phyloP scores from a whole-genome alignment of 2,329 filamentous ascomycete species.

The Penicillium janthinellum region DNA sequence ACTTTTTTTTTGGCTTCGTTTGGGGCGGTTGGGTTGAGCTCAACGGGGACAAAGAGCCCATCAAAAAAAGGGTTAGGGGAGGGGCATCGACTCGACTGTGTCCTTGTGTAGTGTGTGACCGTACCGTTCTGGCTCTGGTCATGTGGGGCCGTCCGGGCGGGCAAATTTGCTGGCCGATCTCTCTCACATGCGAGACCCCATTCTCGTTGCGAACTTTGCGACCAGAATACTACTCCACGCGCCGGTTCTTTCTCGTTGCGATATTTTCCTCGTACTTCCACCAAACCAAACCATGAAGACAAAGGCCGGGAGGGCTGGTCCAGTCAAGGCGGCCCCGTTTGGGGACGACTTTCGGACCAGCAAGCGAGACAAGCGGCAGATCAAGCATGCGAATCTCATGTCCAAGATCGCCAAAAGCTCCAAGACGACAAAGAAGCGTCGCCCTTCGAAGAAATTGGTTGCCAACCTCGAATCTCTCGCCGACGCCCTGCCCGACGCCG shows the following conservation, averaged over 20 bases:
- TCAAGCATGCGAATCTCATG: conserved; percentile 79
- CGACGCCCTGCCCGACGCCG: conserved; percentile 72
- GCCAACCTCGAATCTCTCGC: conserved; percentile 74
- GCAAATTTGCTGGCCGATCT: conserved; percentile 9
- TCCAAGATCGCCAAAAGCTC: conserved; percentile 69
- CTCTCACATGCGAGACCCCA: conserved; percentile 15
- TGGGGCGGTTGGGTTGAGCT: conserved; percentile 13
- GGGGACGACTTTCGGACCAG: conserved; percentile 62
- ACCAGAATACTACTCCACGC: background rate
- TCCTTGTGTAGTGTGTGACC: no score
- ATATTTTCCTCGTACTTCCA: background rate
- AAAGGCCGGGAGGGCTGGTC: conserved; percentile 8
- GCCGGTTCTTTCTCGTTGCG: conserved; percentile 19
- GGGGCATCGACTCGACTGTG: no score
- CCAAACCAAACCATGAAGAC: conserved; percentile 1
- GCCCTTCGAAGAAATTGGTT: conserved; percentile 75
- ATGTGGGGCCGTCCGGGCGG: conserved; percentile 11
- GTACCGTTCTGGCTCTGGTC: background rate
- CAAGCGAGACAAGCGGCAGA: conserved; percentile 81
- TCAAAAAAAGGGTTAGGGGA: no score
- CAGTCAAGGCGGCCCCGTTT: conserved; percentile 21
- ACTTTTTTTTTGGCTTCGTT: conserved; percentile 7
- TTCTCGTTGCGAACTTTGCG: background rate
- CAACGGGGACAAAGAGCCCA: conserved; percentile 21
- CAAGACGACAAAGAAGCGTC: conserved; percentile 63